These are phyloP conservation scores for Nicotiana paniculata DNA, from an alignment of 257 asterid genomes.

Conservation along the genomic window DNA sequence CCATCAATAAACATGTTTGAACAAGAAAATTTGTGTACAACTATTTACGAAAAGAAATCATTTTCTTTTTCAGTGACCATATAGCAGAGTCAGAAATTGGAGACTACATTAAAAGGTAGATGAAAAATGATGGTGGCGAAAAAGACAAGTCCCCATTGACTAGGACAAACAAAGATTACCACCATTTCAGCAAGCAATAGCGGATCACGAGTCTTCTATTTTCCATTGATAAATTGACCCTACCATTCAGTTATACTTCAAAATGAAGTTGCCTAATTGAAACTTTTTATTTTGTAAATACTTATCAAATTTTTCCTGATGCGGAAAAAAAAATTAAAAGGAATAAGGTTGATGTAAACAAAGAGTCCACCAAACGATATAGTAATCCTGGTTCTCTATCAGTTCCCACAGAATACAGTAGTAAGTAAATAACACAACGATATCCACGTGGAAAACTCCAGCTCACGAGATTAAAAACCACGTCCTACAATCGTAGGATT, in stretches of 20 bases:
- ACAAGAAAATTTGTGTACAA: not conserved
- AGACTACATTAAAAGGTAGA: not conserved
- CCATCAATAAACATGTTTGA: not conserved
- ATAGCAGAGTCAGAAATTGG: not conserved
- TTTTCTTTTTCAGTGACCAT: not conserved
- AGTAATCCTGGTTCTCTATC: too few relatives aligned
- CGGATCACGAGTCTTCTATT: not conserved
- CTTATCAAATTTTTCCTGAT: too few relatives aligned
- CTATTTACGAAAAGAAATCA: not conserved
- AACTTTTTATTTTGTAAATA: not conserved
- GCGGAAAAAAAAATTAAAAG: too few relatives aligned
- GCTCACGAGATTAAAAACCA: too few relatives aligned
- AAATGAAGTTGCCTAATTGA: not conserved
- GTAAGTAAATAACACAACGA: too few relatives aligned
- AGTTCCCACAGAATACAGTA: too few relatives aligned
- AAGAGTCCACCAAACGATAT: too few relatives aligned
- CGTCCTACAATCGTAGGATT: too few relatives aligned
- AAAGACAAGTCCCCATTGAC: not conserved
- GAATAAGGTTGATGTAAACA: too few relatives aligned
- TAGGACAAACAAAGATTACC: not conserved
- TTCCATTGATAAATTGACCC: not conserved
- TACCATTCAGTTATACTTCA: not conserved
- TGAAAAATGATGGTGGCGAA: not conserved
- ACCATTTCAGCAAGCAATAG: not conserved
- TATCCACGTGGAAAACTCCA: too few relatives aligned